phyloP scores from a whole-genome alignment of 257 asterid genomes.

The Paulownia fortunei region DNA sequence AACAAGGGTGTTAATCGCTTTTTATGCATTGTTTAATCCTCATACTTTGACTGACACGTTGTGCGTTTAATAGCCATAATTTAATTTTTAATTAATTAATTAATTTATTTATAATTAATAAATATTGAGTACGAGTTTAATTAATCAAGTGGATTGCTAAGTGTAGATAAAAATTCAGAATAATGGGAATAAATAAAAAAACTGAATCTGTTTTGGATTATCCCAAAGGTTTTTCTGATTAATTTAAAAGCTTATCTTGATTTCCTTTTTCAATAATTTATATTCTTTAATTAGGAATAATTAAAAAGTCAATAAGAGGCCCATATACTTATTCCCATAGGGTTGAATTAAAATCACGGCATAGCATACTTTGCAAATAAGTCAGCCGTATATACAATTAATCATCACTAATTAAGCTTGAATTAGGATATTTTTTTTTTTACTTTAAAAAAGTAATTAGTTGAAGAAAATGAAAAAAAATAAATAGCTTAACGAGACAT shows the following conservation, averaged over 20 bases:
- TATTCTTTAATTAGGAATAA: not conserved
- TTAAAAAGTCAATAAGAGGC: not conserved
- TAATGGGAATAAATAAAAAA: not conserved
- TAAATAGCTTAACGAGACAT: no score
- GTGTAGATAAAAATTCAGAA: constrained; percentile 28
- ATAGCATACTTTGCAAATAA: no score
- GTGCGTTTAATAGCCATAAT: constrained; percentile 38
- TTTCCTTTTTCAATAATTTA: not conserved
- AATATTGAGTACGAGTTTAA: not conserved
- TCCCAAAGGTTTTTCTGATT: not conserved
- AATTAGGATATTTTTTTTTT: not conserved
- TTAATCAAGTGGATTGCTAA: constrained; percentile 27
- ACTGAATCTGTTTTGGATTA: not conserved
- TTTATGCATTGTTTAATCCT: constrained; percentile 36
- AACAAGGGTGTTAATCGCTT: constrained; percentile 26
- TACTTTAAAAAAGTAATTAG: no score
- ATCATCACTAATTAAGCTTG: not conserved
- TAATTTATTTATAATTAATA: not conserved
- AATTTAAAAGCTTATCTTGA: not conserved
- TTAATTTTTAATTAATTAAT: constrained; percentile 22
- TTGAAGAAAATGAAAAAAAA: no score
- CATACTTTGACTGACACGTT: constrained; percentile 39
- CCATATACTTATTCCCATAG: no score
- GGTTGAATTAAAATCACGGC: no score
- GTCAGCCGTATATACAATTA: no score